phyloP scores from a whole-genome alignment of 1,139 yeast genomes.

The Yamadazyma diddensiae region DNA sequence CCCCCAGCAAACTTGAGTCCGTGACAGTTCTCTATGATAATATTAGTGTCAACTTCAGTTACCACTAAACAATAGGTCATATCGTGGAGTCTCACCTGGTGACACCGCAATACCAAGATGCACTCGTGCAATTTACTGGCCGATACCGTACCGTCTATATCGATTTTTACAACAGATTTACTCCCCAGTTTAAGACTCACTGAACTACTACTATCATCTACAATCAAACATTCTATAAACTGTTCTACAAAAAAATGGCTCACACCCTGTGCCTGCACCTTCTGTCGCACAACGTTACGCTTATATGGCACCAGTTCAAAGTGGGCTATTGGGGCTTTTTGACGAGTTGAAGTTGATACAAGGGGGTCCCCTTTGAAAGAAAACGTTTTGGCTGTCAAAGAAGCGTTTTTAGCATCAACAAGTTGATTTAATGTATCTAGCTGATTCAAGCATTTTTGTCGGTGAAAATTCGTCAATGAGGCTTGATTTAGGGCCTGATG shows the following conservation, averaged over 20 bases:
- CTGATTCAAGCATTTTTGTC: slow-evolving; percentile 8
- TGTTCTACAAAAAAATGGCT: slow-evolving; percentile 17
- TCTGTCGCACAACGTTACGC: slow-evolving; percentile 2
- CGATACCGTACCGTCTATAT: slow-evolving; percentile 33
- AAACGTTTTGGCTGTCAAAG: slow-evolving; percentile 18
- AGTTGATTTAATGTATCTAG: slow-evolving; percentile 18
- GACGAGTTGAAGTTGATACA: not conserved
- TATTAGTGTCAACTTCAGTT: slow-evolving; percentile 20
- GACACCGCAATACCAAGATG: slow-evolving; percentile 28
- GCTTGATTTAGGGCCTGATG: too few relatives aligned
- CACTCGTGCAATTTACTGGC: slow-evolving; percentile 23
- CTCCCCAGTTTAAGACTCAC: slow-evolving; percentile 22
- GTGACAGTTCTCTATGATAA: slow-evolving; percentile 35
- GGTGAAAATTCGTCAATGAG: slow-evolving; percentile 9
- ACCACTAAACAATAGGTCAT: slow-evolving; percentile 21
- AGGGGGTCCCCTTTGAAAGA: slow-evolving; percentile 21
- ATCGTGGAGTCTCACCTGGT: slow-evolving; percentile 41
- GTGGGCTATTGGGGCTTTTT: not conserved
- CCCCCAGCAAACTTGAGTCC: slow-evolving; percentile 7
- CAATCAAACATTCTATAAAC: slow-evolving; percentile 13
- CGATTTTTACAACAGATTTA: slow-evolving; percentile 18
- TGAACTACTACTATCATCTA: slow-evolving; percentile 16
- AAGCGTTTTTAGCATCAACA: slow-evolving; percentile 18
- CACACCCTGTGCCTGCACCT: slow-evolving; percentile 5
- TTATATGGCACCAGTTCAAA: not conserved